Evolutionary conservation across 1,284 basidiomycete species (phyloP).

Genomic region (Microbotryum intermedium): DNA sequence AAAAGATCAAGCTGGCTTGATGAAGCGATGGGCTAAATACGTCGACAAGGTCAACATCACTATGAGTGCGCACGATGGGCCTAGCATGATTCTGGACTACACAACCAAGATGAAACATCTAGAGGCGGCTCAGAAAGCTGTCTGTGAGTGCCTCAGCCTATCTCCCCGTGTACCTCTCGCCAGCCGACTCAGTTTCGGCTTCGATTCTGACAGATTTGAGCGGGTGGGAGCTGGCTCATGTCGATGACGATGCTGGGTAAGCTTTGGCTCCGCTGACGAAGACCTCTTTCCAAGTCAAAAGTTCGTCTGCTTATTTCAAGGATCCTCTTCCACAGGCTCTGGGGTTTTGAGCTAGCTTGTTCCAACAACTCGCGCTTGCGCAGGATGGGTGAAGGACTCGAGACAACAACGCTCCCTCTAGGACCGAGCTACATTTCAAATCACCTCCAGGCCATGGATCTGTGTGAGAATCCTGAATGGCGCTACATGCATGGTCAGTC

Average conservation of each 20-base stretch:
- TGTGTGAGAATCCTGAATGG: slow-evolving; percentile 45
- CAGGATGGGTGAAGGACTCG: slow-evolving; percentile 30
- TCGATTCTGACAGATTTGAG: slow-evolving; percentile 36
- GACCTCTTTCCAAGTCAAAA: not conserved
- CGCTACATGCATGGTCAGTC: slow-evolving; percentile 33
- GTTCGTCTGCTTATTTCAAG: not conserved
- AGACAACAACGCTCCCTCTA: slow-evolving; percentile 23
- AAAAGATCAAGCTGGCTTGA: slow-evolving; percentile 31
- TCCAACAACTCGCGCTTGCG: slow-evolving; percentile 33
- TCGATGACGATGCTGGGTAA: slow-evolving; percentile 36
- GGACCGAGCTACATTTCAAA: slow-evolving; percentile 41
- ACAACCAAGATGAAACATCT: slow-evolving; percentile 8
- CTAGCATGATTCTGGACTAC: slow-evolving; percentile 27
- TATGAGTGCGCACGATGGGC: slow-evolving; percentile 30
- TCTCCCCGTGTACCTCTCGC: not conserved
- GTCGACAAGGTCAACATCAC: slow-evolving; percentile 27
- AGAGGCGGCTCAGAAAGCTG: slow-evolving; percentile 38
- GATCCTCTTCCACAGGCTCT: slow-evolving; percentile 17
- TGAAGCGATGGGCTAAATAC: slow-evolving; percentile 27
- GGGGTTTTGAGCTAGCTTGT: slow-evolving; percentile 36
- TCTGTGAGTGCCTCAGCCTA: slow-evolving; percentile 36
- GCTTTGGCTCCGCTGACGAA: not conserved
- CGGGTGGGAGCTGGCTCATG: slow-evolving; percentile 37
- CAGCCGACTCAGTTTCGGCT: not conserved
- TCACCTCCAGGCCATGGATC: slow-evolving; percentile 45